Evolutionary conservation across 495 filamentous ascomycete species (phyloP).

Genomic region (Neurospora sp.): DNA sequence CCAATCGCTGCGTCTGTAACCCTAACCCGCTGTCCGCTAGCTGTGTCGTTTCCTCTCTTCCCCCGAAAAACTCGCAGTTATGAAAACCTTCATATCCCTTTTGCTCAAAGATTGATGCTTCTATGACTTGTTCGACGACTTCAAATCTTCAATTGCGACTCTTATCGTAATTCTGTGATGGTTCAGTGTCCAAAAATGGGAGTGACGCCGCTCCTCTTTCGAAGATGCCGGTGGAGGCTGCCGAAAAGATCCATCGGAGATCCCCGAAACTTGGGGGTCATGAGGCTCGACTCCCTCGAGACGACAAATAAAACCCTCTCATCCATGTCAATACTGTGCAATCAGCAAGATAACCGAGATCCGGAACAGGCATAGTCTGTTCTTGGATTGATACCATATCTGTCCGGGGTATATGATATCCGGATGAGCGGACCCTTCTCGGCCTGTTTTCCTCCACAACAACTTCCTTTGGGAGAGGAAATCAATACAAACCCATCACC

Average conservation of each 20-base stretch:
- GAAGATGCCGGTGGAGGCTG: neutral
- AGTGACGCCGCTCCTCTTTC: neutral
- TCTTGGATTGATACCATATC: neutral
- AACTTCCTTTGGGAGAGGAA: neutral
- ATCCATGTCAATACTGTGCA: neutral
- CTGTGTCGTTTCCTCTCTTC: neutral
- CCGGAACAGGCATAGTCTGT: neutral
- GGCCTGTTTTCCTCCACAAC: neutral
- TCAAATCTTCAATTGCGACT: neutral
- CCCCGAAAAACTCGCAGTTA: neutral
- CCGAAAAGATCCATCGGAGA: neutral
- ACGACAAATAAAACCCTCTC: neutral
- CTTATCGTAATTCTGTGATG: rapidly evolving
- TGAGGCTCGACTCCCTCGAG: neutral
- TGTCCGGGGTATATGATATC: neutral
- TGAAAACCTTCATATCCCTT: neutral
- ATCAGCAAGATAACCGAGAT: neutral
- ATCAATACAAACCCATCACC: neutral
- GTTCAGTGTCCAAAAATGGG: neutral
- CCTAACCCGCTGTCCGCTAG: neutral
- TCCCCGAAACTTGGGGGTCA: neutral
- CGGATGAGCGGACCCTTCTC: neutral
- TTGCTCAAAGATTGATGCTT: neutral
- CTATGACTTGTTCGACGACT: neutral
- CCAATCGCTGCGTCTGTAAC: neutral